Conservation (phyloP, 2,329 filamentous ascomycete species). For the Hypoxylon sp. region DNA sequence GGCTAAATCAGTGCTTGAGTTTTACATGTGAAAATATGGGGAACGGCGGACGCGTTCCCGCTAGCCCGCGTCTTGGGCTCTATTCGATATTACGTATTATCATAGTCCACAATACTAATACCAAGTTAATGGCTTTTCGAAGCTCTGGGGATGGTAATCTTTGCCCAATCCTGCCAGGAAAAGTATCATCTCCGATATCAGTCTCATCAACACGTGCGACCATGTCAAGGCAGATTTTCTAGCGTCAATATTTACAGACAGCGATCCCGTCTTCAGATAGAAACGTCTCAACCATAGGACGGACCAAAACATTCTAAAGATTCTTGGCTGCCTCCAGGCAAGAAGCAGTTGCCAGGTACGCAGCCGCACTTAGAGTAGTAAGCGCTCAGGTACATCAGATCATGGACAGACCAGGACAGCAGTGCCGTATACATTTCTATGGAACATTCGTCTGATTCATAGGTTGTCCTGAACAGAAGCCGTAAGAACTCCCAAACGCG, state of each 20-base stretch:
- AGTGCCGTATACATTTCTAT: conserved; percentile 3
- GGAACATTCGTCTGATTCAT: conserved; percentile 16
- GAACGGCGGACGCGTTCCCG: conserved; percentile 35
- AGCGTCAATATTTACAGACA: background rate
- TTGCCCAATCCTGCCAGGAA: conserved; percentile 15
- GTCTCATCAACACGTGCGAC: conserved; percentile 5
- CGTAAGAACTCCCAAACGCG: conserved; percentile 7
- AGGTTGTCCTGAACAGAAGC: conserved; percentile 2
- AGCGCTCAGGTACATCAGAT: conserved; percentile 28
- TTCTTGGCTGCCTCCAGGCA: conserved; percentile 12
- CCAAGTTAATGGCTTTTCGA: conserved; percentile 14
- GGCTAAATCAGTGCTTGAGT: conserved; percentile 23
- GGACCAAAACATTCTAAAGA: conserved; percentile 18
- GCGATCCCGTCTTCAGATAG: conserved; percentile 2
- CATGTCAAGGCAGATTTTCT: conserved; percentile 30
- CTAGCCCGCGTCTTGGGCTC: conserved; percentile 28
- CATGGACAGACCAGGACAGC: conserved; percentile 25
- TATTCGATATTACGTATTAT: conserved; percentile 29
- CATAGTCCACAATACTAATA: conserved; percentile 34
- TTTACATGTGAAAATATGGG: conserved; percentile 41
- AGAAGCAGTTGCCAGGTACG: conserved; percentile 25
- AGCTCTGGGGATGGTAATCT: conserved; percentile 11
- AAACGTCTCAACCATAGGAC: conserved; percentile 12
- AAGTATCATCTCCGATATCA: conserved; percentile 28
- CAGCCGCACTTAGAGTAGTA: conserved; percentile 28